phyloP scores from a whole-genome alignment of 805 yeast species.

The Millerago galiae region DNA sequence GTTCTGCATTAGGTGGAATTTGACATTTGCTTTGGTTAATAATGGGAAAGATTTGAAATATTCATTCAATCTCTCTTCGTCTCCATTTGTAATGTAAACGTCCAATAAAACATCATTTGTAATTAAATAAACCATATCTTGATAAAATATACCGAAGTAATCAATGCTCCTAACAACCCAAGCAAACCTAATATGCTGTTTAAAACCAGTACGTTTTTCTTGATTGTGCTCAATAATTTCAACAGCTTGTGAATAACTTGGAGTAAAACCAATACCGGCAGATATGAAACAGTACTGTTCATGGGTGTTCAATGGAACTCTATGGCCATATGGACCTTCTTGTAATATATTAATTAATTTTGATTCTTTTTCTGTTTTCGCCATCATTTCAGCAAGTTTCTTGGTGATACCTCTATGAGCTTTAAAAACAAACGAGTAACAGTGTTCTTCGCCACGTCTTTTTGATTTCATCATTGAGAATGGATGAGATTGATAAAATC shows the following conservation, averaged over 20 bases:
- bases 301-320: constrained; percentile 33
- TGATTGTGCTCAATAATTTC: constrained; percentile 19
- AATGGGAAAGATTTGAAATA: constrained; percentile 2
- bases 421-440: constrained; percentile 38
- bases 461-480: constrained; percentile 48
- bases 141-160: constrained; percentile 41
- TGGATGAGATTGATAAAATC: constrained; percentile 63
- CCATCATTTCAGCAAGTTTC: constrained; percentile 30
- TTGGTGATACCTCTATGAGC: constrained; percentile 52
- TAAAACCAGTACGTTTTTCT: background rate
- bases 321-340: constrained; percentile 61
- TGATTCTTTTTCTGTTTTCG: constrained; percentile 25
- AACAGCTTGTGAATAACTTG: constrained; percentile 37
- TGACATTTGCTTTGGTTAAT: constrained; percentile 1
- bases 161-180: constrained; percentile 58
- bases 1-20: constrained; percentile 2
- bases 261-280: constrained; percentile 50
- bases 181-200: constrained; percentile 36
- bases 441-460: constrained; percentile 25
- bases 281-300: constrained; percentile 36
- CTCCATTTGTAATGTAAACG: constrained; percentile 14
- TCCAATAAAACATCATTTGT: constrained; percentile 19
- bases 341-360: constrained; percentile 34
- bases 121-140: constrained; percentile 35
- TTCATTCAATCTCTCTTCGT: background rate